A percentile compares a stretch with the other conserved stretches of the same genome.
These are phyloP conservation scores for Plectosphaerella sp. DNA, from an alignment of 2,329 filamentous ascomycete genomes.

Conservation along the genomic window DNA sequence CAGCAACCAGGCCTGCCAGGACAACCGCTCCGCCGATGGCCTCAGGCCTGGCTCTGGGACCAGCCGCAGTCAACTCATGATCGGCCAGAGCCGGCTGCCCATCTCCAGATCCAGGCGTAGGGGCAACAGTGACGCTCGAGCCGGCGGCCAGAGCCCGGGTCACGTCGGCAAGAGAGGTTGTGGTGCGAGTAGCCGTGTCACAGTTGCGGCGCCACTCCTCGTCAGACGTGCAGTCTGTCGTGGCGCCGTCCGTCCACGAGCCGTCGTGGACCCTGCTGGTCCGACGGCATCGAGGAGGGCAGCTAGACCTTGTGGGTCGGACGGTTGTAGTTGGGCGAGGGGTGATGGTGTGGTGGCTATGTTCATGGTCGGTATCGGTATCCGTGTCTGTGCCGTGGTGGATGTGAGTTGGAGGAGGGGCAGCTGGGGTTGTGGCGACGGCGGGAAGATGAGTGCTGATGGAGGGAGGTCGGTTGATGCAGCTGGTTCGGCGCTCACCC, in stretches of 20 bases:
- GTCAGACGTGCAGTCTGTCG: background rate
- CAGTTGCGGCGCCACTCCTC: background rate
- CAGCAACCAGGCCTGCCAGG: background rate
- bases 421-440: no score
- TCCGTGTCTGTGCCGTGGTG: no score
- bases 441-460: no score
- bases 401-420: no score
- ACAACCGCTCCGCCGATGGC: background rate
- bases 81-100: no score
- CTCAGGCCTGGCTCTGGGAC: background rate
- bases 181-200: background rate
- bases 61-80: no score
- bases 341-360: no score
- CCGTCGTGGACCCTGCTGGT: background rate
- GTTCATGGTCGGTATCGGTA: no score
- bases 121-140: background rate
- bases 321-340: no score
- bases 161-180: background rate
- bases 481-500: background rate
- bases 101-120: background rate
- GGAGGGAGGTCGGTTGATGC: background rate
- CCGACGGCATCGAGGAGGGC: background rate
- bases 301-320: no score
- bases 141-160: background rate
- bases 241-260: background rate